Evolutionary conservation across 257 asterid genomes (phyloP), one percentile per base, ranked within the genome.

Genomic region (Solanum chiquidenum): DNA sequence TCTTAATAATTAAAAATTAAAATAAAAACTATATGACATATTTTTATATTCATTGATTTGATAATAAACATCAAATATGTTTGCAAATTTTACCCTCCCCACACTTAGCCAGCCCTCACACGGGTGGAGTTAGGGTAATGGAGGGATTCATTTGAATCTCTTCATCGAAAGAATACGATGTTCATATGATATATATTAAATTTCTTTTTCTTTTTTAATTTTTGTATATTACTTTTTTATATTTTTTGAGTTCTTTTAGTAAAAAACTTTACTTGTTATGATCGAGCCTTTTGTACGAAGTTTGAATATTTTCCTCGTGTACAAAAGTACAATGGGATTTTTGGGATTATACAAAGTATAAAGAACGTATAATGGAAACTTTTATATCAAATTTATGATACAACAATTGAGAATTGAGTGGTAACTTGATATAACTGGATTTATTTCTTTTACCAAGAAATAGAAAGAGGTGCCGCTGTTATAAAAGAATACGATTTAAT

Each of bases 401-500:
- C 16, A n/a, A 73, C 49, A 73, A 35, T 20, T 35, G 49, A 73
- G n/a, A 33, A 16, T 35, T 9, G 49, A 34, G 6, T 44, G 55
- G 55, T 5, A 20, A 74, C 25, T 71, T 33, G 31, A 60, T 60
- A 23, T 60, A 60, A 23, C 1, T 60, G 69, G 3, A 60, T 60
- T 60, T 20, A 23, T 60, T 60, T 60, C 12, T 60, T 60, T 60
- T 60, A 23, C 2, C 25, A 23, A 5, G 21, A 49, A 49, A 49
- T 49, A 49, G 21, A 14, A 49, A 14, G 8, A 49, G 58, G 58
- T 49, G 21, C 0, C 1, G 1, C 18, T 1, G 1, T 44, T 44
- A 46, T 12, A 46, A 46, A 42, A 46, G 0, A 46, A 12, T 12
- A 1, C 0, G 6, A 1, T 46, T 0, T 1, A 1, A 46, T 1